Evolutionary conservation across 73 alveolate species (phyloP).

Genomic region (Effrenium voratum): DNA sequence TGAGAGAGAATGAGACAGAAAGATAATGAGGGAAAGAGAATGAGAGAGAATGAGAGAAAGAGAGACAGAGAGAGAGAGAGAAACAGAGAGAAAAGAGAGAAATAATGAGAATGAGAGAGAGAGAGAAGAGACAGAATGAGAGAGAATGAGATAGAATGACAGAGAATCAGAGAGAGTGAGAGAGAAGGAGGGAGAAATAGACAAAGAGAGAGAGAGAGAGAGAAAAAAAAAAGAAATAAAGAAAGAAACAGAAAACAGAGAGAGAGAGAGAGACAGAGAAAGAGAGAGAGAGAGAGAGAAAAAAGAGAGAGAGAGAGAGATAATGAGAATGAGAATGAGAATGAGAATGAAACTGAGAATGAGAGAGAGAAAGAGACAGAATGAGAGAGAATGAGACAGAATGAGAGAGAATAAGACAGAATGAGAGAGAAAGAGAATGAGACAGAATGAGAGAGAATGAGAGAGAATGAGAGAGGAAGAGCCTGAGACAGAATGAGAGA

Average conservation of each 20-base stretch:
- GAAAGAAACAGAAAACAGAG: not conserved
- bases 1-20: not conserved
- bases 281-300: not conserved
- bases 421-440: not conserved
- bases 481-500: not conserved
- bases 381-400: not conserved
- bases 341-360: not conserved
- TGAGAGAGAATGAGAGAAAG: not conserved
- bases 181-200: not conserved
- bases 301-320: not conserved
- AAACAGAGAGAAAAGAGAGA: not conserved
- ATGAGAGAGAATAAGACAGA: not conserved
- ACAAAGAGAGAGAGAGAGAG: not conserved
- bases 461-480: not conserved
- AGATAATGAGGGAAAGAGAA: not conserved
- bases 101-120: not conserved
- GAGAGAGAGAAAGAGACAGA: not conserved
- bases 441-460: not conserved
- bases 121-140: not conserved
- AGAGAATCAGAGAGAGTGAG: not conserved
- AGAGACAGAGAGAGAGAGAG: not conserved
- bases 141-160: not conserved
- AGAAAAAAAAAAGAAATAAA: too few relatives aligned
- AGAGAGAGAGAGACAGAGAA: not conserved
- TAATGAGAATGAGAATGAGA: not conserved